Evolutionary conservation across 805 yeast genomes (phyloP).

Genomic region (Candida ulmi): DNA sequence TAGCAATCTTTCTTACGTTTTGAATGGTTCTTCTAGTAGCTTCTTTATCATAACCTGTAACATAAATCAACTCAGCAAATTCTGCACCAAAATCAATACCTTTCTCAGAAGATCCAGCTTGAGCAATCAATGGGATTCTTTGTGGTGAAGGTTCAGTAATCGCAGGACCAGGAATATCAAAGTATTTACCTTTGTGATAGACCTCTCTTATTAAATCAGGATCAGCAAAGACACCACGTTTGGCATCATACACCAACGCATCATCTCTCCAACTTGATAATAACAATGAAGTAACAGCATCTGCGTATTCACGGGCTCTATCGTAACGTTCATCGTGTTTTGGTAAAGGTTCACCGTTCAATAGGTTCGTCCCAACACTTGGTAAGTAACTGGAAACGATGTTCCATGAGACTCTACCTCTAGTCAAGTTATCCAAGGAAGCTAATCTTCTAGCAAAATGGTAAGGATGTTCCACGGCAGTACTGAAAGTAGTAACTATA

Average conservation of each 20-base stretch:
- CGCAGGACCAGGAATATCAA: conserved; percentile 31
- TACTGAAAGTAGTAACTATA: conserved; percentile 34
- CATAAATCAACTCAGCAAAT: conserved; percentile 33
- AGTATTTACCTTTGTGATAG: conserved; percentile 31
- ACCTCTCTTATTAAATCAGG: conserved; percentile 30
- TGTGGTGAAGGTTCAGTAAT: conserved; percentile 34
- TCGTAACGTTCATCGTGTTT: conserved; percentile 34
- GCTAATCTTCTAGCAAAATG: conserved; percentile 34
- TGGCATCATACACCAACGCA: conserved; percentile 13
- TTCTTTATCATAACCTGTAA: conserved; percentile 22
- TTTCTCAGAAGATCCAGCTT: conserved; percentile 33
- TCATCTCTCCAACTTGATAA: conserved; percentile 35
- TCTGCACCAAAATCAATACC: conserved; percentile 35
- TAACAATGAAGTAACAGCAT: conserved; percentile 31
- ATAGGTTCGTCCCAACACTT: conserved; percentile 31
- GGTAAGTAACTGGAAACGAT: conserved; percentile 34
- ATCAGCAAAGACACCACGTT: conserved; percentile 25
- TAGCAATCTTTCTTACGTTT: conserved; percentile 27
- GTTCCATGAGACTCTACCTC: conserved; percentile 39
- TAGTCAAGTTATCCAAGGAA: conserved; percentile 35
- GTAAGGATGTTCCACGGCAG: conserved; percentile 35
- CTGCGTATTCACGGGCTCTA: conserved; percentile 32
- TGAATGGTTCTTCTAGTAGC: conserved; percentile 18
- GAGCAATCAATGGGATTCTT: conserved; percentile 34
- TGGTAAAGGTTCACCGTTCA: conserved; percentile 29